Evolutionary conservation across 2,329 filamentous ascomycete genomes (phyloP).

Genomic region (Epicoccum nigrum): DNA sequence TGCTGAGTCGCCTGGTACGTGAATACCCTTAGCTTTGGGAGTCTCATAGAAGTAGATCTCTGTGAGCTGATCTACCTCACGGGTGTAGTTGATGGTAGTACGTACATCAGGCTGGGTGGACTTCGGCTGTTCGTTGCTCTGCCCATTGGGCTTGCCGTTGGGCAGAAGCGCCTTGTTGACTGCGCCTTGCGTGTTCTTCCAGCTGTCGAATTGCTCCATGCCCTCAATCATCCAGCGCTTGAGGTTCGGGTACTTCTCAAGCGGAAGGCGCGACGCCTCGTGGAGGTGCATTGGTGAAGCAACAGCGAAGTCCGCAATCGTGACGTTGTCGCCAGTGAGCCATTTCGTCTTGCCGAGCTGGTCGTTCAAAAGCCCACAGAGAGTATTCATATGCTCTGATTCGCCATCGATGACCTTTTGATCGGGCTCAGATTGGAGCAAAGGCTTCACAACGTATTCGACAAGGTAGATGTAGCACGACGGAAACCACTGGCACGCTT

Average conservation of each 20-base stretch:
- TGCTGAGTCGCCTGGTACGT: slow-evolving; percentile 49
- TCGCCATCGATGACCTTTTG: slow-evolving; percentile 43
- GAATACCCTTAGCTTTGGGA: slow-evolving; percentile 48
- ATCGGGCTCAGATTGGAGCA: slow-evolving; percentile 47
- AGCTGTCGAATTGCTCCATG: slow-evolving; percentile 47
- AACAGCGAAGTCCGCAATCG: slow-evolving; percentile 52
- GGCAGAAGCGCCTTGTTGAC: slow-evolving; percentile 42
- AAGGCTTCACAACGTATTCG: slow-evolving; percentile 51
- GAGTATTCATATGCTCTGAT: slow-evolving; percentile 42
- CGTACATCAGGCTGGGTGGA: slow-evolving; percentile 11
- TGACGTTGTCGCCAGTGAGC: slow-evolving; percentile 46
- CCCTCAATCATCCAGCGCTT: slow-evolving; percentile 47
- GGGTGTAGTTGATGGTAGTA: slow-evolving; percentile 56
- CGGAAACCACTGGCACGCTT: slow-evolving; percentile 50
- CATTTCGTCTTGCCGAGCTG: slow-evolving; percentile 48
- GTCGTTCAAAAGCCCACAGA: slow-evolving; percentile 47
- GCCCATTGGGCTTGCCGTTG: not conserved
- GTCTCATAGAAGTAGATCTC: slow-evolving; percentile 53
- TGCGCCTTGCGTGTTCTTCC: slow-evolving; percentile 50
- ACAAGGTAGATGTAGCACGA: slow-evolving; percentile 51
- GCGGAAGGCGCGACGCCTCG: slow-evolving; percentile 41
- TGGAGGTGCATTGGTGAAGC: slow-evolving; percentile 51
- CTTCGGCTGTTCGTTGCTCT: slow-evolving; percentile 3
- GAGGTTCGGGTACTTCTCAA: slow-evolving; percentile 49
- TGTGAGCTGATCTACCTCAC: slow-evolving; percentile 49